These are phyloP conservation scores for Reutealis trisperma DNA, from an alignment of 345 rosid species.

Conservation along the genomic window DNA sequence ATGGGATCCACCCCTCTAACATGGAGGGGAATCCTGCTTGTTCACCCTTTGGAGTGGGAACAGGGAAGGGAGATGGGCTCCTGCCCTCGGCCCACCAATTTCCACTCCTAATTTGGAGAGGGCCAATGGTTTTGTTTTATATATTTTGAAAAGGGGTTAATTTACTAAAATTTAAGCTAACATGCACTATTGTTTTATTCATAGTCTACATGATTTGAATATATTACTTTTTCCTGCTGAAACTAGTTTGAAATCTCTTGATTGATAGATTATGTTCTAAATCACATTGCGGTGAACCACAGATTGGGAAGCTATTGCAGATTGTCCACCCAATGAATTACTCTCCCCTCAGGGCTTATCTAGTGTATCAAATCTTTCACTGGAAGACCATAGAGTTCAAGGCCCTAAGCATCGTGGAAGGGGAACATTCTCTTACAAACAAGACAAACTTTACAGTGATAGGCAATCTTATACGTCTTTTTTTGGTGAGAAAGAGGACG, in stretches of 20 bases:
- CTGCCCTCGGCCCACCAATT: too few relatives aligned
- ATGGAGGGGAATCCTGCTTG: too few relatives aligned
- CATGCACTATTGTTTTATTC: background rate
- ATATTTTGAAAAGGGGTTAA: background rate
- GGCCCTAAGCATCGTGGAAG: slow-evolving; percentile 86
- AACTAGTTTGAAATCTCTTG: background rate
- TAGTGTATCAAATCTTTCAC: slow-evolving; percentile 57
- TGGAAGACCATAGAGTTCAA: slow-evolving; percentile 52
- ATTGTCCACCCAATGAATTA: slow-evolving; percentile 57
- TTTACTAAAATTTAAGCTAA: background rate
- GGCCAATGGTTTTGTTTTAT: background rate
- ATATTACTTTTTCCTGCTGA: background rate
- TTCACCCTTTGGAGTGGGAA: too few relatives aligned
- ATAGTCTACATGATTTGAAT: background rate
- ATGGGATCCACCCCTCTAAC: too few relatives aligned
- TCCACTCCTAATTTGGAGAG: background rate
- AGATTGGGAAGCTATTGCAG: slow-evolving; percentile 96
- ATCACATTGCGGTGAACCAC: slow-evolving; percentile 18
- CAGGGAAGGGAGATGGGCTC: too few relatives aligned
- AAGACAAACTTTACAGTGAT: slow-evolving; percentile 61
- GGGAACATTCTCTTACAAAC: slow-evolving; percentile 76
- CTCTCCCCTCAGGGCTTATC: slow-evolving; percentile 55
- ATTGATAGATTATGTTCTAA: background rate
- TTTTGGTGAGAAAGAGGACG: slow-evolving; percentile 46
- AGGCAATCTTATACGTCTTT: slow-evolving; percentile 26